phyloP scores from a whole-genome alignment of 371 early-diverging fungal genomes.

The Hamiltosporidium tvaerminnensis region DNA sequence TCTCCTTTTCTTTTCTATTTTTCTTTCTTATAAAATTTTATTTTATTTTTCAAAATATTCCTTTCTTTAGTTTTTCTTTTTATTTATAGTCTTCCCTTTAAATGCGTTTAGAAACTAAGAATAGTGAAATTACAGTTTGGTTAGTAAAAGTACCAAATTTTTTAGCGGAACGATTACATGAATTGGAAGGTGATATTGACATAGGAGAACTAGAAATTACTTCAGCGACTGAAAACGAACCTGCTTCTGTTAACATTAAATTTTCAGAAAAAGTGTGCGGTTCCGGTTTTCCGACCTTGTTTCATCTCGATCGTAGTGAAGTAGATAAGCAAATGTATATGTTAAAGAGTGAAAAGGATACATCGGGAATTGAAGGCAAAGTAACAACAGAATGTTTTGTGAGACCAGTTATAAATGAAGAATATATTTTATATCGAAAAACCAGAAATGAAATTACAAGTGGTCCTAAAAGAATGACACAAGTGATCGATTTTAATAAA shows the following conservation, averaged over 20 bases:
- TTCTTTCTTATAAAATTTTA: no score
- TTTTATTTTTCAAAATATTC: no score
- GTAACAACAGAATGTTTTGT: conserved; percentile 40
- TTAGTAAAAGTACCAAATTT: conserved; percentile 42
- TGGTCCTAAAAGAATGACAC: neutral
- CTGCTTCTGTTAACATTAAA: conserved; percentile 3
- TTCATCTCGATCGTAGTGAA: conserved; percentile 15
- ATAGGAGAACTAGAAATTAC: conserved; percentile 27
- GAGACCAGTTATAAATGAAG: conserved; percentile 43
- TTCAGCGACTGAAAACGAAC: neutral
- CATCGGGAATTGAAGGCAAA: conserved; percentile 36
- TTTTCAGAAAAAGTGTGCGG: neutral
- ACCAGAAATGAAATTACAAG: conserved; percentile 12
- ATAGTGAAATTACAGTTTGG: conserved; percentile 29
- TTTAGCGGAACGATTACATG: conserved; percentile 30
- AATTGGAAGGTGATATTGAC: neutral
- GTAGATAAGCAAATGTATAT: conserved; percentile 28
- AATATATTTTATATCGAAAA: conserved; percentile 49
- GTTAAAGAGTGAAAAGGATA: neutral
- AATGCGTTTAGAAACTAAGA: neutral
- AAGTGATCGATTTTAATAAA: conserved; percentile 42
- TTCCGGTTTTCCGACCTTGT: conserved; percentile 22
- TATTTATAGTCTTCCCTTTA: no score
- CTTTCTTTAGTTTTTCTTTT: no score
- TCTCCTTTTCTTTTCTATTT: no score